Evolutionary conservation across 495 filamentous ascomycete genomes (phyloP).

Genomic region (Parathielavia appendiculata): DNA sequence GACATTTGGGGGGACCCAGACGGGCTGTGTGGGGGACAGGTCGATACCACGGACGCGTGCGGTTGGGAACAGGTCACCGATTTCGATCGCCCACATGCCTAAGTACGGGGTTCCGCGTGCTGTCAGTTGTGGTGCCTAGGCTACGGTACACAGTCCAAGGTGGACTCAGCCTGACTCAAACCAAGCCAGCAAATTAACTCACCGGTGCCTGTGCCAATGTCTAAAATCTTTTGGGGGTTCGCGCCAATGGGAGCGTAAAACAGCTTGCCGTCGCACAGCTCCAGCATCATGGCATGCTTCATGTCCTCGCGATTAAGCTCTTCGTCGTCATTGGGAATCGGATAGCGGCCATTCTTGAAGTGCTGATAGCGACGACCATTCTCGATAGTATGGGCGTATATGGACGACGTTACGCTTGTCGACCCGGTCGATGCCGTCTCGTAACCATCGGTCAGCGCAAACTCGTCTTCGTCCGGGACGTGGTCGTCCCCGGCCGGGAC

Average conservation of each 20-base stretch:
- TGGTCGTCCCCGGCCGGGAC: constrained; percentile 20
- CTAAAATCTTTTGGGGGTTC: constrained; percentile 41
- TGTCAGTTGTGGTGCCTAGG: neutral
- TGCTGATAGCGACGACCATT: constrained; percentile 57
- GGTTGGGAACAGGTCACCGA: constrained; percentile 40
- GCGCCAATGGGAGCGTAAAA: constrained; percentile 41
- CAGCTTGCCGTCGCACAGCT: constrained; percentile 40
- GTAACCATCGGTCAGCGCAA: constrained; percentile 30
- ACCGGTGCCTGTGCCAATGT: constrained; percentile 52
- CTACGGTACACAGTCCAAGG: too few relatives aligned
- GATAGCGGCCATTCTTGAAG: constrained; percentile 50
- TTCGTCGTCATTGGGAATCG: constrained; percentile 53
- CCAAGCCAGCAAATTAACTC: constrained; percentile 7
- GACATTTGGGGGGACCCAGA: constrained; percentile 39
- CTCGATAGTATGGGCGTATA: constrained; percentile 43
- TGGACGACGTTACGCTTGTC: constrained; percentile 39
- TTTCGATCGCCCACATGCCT: constrained; percentile 47
- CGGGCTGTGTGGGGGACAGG: constrained; percentile 37
- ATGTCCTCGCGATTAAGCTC: constrained; percentile 47
- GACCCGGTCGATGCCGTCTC: constrained; percentile 24
- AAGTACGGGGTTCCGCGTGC: neutral
- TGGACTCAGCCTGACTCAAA: neutral
- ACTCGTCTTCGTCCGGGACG: constrained; percentile 24
- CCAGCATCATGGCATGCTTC: constrained; percentile 39
- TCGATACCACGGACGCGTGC: constrained; percentile 37